Conservation (phyloP, 1,284 basidiomycete species). For the Meira miltonrushii region DNA sequence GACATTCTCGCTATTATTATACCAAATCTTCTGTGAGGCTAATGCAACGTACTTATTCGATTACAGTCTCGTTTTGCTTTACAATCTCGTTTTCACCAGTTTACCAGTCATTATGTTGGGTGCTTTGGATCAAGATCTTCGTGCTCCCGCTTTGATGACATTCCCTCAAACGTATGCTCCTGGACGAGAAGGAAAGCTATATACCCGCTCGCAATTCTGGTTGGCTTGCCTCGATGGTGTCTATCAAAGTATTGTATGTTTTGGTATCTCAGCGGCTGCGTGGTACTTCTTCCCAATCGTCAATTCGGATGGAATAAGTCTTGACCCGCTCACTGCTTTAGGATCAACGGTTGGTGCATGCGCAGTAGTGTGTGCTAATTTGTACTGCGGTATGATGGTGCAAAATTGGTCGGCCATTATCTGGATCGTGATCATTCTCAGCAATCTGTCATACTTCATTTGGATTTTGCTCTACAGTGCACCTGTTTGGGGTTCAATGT, state of each 20-base stretch:
- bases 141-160: slow-evolving; percentile 78
- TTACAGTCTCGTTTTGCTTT: slow-evolving; percentile 63
- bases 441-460: slow-evolving; percentile 36
- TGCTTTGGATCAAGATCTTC: slow-evolving; percentile 95
- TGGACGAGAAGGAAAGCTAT: slow-evolving; percentile 85
- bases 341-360: slow-evolving; percentile 86
- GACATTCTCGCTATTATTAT: slow-evolving; percentile 90
- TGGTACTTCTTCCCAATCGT: slow-evolving; percentile 59
- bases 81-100: slow-evolving; percentile 88
- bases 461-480: slow-evolving; percentile 41
- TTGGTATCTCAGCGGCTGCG: slow-evolving; percentile 78
- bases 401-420: slow-evolving; percentile 23
- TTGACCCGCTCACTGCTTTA: slow-evolving; percentile 66
- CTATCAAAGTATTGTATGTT: slow-evolving; percentile 84
- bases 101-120: slow-evolving; percentile 85
- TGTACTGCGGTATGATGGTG: slow-evolving; percentile 32
- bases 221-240: slow-evolving; percentile 87
- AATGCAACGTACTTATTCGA: slow-evolving; percentile 93
- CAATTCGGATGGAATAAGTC: slow-evolving; percentile 51
- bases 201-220: slow-evolving; percentile 88
- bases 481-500: slow-evolving; percentile 28
- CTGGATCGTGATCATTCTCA: slow-evolving; percentile 38
- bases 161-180: slow-evolving; percentile 90
- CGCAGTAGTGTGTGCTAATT: slow-evolving; percentile 78
- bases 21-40: slow-evolving; percentile 80